Evolutionary conservation across 2,329 filamentous ascomycete species (phyloP).

Genomic region (Acephala macrosclerotiorum): DNA sequence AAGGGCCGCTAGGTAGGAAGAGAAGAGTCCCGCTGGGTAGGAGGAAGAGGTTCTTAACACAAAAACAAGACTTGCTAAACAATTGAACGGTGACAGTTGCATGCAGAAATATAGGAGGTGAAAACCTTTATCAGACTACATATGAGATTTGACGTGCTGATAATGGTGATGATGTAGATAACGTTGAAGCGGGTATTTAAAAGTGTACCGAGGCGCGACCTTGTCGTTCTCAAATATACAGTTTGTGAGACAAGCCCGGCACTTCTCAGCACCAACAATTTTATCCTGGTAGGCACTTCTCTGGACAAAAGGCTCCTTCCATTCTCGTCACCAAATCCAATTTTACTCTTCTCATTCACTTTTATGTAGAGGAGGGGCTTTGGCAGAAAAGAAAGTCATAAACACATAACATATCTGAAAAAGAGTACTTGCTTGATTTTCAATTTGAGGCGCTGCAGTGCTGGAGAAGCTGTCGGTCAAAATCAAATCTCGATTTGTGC

Average conservation of each 20-base stretch:
- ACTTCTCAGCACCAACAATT: not conserved
- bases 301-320: not conserved
- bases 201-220: no score
- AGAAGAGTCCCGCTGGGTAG: not conserved
- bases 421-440: no score
- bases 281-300: not conserved
- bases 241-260: not conserved
- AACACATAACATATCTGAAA: no score
- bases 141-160: no score
- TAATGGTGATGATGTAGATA: no score
- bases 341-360: no score
- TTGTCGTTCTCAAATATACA: not conserved
- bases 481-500: no score
- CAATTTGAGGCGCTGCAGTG: no score
- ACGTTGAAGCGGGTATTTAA: no score
- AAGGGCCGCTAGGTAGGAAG: constrained; percentile 16
- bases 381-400: no score
- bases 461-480: no score
- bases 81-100: not conserved
- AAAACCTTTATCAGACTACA: not conserved
- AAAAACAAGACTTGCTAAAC: not conserved
- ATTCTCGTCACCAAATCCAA: not conserved
- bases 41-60: not conserved
- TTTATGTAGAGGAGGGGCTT: no score
- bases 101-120: not conserved